phyloP scores from a whole-genome alignment of 768 basidiomycete genomes.

The Multifurca ochricompacta region DNA sequence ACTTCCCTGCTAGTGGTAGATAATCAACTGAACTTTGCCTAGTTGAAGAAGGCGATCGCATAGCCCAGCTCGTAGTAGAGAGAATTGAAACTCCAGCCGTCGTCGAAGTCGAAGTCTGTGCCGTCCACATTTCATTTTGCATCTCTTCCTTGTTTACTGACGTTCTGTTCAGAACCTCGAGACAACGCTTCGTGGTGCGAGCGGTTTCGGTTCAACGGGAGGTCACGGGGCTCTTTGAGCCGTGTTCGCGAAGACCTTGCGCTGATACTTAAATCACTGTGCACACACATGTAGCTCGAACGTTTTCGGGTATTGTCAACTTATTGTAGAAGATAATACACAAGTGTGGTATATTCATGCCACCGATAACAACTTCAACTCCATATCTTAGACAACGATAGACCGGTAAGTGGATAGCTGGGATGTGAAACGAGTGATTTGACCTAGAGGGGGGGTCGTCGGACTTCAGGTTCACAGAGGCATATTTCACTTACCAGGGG shows the following conservation, averaged over 20 bases:
- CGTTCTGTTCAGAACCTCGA: conserved; percentile 57
- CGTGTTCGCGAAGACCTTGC: no score
- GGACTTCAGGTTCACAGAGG: no score
- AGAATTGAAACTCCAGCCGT: conserved; percentile 81
- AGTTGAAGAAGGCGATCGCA: conserved; percentile 93
- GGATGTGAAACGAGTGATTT: conserved; percentile 32
- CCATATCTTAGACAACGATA: conserved; percentile 23
- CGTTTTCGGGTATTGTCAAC: not conserved
- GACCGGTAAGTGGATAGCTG: conserved; percentile 41
- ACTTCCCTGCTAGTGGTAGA: not conserved
- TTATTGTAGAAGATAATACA: not conserved
- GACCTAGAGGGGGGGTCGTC: no score
- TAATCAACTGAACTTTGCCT: not conserved
- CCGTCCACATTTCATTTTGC: not conserved
- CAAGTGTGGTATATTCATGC: not conserved
- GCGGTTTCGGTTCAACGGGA: conserved; percentile 94
- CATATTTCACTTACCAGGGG: conserved; percentile 10
- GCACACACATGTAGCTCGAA: conserved; percentile 33
- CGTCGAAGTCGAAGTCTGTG: conserved; percentile 72
- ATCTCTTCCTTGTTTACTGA: not conserved
- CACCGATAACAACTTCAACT: not conserved
- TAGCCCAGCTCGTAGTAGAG: conserved; percentile 93
- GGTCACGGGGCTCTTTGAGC: conserved; percentile 42
- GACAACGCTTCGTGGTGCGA: conserved; percentile 72
- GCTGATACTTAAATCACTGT: not conserved